Evolutionary conservation across 192 early-diverging fungal genomes (phyloP).

Genomic region (Coemansia sp.): DNA sequence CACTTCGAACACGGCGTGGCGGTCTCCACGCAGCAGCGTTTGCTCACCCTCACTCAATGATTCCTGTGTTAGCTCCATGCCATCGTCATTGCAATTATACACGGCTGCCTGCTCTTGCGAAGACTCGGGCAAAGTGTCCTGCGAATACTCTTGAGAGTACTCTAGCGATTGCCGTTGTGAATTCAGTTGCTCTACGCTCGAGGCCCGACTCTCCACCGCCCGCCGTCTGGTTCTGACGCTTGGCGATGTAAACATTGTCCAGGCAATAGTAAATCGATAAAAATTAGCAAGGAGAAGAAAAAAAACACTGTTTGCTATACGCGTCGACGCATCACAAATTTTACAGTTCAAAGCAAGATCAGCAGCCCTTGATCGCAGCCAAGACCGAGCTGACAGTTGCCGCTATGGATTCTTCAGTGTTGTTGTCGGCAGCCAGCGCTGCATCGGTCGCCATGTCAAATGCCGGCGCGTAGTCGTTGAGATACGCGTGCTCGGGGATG

Average conservation of each 20-base stretch:
- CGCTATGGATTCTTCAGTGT: slow-evolving; percentile 13
- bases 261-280: background rate
- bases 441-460: slow-evolving; percentile 36
- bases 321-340: background rate
- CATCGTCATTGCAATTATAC: background rate
- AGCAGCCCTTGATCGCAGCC: background rate
- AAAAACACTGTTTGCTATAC: background rate
- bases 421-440: slow-evolving; percentile 19
- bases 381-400: background rate
- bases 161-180: background rate
- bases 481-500: slow-evolving; percentile 68
- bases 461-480: slow-evolving; percentile 56
- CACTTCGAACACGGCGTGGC: slow-evolving; percentile 29
- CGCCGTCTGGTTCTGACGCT: slow-evolving; percentile 29
- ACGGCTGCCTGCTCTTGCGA: background rate
- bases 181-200: background rate
- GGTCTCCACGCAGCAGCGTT: slow-evolving; percentile 29
- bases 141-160: background rate
- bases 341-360: too few relatives aligned
- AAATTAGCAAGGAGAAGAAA: background rate
- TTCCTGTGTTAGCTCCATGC: background rate
- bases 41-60: background rate
- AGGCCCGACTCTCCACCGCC: background rate
- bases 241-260: slow-evolving; percentile 33
- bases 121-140: background rate